Conservation (phyloP, 768 basidiomycete genomes). For the Xanthoconium stramineum region DNA sequence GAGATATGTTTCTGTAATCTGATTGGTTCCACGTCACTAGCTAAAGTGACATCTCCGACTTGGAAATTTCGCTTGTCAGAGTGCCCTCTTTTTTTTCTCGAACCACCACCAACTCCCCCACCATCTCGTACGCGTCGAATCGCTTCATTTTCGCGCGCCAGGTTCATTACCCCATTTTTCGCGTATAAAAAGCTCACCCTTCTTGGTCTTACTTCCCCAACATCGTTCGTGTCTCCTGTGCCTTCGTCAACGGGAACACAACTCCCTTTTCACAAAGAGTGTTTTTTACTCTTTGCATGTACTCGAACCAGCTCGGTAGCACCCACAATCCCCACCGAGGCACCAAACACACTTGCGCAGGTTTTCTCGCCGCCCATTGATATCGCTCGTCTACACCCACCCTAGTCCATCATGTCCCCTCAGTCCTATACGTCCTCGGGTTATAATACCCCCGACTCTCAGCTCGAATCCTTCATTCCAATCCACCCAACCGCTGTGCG, state of each 20-base stretch:
- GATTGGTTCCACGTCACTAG: conserved; percentile 15
- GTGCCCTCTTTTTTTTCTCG: conserved; percentile 19
- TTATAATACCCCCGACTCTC: conserved; percentile 67
- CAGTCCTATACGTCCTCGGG: conserved; percentile 51
- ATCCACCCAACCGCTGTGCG: conserved; percentile 86
- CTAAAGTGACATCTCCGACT: conserved; percentile 15
- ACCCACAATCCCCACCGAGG: conserved; percentile 88
- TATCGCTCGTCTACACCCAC: conserved; percentile 26
- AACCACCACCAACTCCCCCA: conserved; percentile 6
- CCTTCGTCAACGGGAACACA: neutral
- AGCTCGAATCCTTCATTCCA: conserved; percentile 64
- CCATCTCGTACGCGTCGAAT: conserved; percentile 2
- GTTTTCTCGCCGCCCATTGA: conserved; percentile 54
- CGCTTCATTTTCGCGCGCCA: too few species aligned
- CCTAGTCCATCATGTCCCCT: conserved; percentile 46
- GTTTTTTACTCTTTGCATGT: conserved; percentile 69
- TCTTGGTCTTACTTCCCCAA: neutral
- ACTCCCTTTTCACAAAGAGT: conserved; percentile 18
- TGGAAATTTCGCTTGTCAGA: conserved; percentile 6
- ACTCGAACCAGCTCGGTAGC: conserved; percentile 90
- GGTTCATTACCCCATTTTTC: conserved; percentile 18
- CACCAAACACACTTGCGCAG: conserved; percentile 74
- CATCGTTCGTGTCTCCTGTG: neutral
- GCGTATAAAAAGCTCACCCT: conserved; percentile 25
- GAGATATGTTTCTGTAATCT: neutral